phyloP scores from a whole-genome alignment of 768 basidiomycete genomes.

The Melanogaster broomeanus region DNA sequence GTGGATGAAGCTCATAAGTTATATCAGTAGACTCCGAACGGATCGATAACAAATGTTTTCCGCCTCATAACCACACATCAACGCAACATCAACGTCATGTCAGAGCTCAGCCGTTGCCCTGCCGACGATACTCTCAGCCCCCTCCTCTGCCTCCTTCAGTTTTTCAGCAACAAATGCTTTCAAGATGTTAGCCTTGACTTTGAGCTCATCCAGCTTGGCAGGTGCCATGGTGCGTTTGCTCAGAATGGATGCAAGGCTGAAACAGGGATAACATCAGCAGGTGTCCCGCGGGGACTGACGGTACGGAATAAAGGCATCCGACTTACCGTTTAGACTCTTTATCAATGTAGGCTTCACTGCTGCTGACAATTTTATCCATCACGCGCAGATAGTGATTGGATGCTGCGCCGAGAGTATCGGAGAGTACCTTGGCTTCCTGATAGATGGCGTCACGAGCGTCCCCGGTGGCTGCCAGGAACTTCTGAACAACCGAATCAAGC shows the following conservation, averaged over 20 bases:
- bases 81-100: slow-evolving; percentile 11
- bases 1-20: slow-evolving; percentile 7
- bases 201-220: slow-evolving; percentile 89
- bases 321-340: slow-evolving; percentile 85
- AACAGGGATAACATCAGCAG: slow-evolving; percentile 4
- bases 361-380: slow-evolving; percentile 83
- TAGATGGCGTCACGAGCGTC: slow-evolving; percentile 61
- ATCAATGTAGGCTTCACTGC: slow-evolving; percentile 72
- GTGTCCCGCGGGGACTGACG: neutral
- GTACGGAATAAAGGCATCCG: neutral
- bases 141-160: slow-evolving; percentile 29
- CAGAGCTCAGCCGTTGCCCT: slow-evolving; percentile 46
- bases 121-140: slow-evolving; percentile 35
- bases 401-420: slow-evolving; percentile 48
- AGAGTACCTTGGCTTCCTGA: slow-evolving; percentile 58
- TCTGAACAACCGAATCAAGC: slow-evolving; percentile 75
- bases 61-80: slow-evolving; percentile 8
- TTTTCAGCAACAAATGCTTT: slow-evolving; percentile 51
- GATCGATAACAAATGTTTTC: slow-evolving; percentile 17
- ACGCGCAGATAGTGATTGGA: slow-evolving; percentile 84
- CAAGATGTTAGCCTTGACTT: slow-evolving; percentile 88
- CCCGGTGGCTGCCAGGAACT: slow-evolving; percentile 66
- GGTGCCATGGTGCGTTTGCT: slow-evolving; percentile 75
- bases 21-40: slow-evolving; percentile 16
- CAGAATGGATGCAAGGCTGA: slow-evolving; percentile 74